These are phyloP conservation scores for Chaetomium olivaceum DNA, from an alignment of 2,329 filamentous ascomycete species.

Conservation along the genomic window DNA sequence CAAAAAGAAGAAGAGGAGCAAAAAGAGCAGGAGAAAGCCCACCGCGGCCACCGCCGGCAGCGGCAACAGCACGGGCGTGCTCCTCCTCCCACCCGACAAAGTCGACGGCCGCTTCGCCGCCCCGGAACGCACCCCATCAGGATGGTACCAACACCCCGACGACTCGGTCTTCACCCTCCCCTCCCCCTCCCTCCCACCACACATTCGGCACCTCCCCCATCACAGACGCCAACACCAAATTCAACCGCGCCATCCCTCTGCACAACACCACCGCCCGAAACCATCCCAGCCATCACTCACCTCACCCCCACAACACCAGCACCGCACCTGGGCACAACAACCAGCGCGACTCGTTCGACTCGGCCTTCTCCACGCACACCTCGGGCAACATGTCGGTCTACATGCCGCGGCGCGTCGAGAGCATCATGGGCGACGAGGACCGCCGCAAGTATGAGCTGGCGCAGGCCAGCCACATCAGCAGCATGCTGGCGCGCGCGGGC, in stretches of 20 bases:
- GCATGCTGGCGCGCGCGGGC: not conserved
- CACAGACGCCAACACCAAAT: not conserved
- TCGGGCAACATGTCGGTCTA: conserved; percentile 58
- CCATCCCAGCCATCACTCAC: no score
- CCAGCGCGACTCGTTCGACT: conserved; percentile 66
- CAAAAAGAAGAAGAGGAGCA: not conserved
- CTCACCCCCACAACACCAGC: not conserved
- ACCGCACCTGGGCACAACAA: not conserved
- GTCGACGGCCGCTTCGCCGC: conserved; percentile 79
- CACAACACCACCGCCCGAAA: not conserved
- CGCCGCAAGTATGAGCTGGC: conserved; percentile 67
- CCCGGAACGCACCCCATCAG: conserved; percentile 65
- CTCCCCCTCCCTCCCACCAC: not conserved
- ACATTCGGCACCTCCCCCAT: not conserved
- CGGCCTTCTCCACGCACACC: conserved; percentile 57
- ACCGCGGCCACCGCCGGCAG: conserved; percentile 32
- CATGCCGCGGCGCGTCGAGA: conserved; percentile 68
- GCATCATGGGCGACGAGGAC: conserved; percentile 77
- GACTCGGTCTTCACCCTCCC: conserved; percentile 51
- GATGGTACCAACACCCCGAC: conserved; percentile 69
- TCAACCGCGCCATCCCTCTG: not conserved
- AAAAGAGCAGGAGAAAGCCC: not conserved
- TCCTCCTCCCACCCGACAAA: conserved; percentile 74
- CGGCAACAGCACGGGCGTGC: conserved; percentile 36
- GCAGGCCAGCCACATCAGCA: not conserved